phyloP scores from a whole-genome alignment of 352 stramenopile genomes.

The Thalassiosira tumida region DNA sequence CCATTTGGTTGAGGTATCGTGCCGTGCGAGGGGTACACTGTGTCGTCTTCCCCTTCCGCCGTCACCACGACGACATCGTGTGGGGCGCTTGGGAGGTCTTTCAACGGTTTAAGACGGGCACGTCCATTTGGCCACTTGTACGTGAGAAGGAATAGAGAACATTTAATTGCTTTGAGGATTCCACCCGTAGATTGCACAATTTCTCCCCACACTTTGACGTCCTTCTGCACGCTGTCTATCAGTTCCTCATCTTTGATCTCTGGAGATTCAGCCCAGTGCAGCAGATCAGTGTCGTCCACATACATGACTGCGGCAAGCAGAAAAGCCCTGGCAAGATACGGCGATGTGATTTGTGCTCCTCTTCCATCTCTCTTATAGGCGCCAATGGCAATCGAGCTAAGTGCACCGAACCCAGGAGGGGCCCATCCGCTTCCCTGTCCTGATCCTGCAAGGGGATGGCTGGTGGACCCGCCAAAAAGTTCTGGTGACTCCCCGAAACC shows the following conservation, averaged over 20 bases:
- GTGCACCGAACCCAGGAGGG: conserved; percentile 3
- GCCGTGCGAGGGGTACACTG: conserved; percentile 7
- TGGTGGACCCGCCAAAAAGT: conserved; percentile 3
- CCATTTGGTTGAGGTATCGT: conserved; percentile 55
- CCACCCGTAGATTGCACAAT: conserved; percentile 51
- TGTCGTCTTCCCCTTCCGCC: neutral
- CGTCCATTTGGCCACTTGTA: conserved; percentile 49
- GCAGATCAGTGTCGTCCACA: conserved; percentile 32
- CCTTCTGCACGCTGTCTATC: neutral
- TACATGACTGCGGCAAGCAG: conserved; percentile 7
- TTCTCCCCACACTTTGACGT: neutral
- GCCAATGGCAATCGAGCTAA: neutral
- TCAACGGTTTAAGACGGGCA: neutral
- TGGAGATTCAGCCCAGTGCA: neutral
- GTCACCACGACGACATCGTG: neutral
- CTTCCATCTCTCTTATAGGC: conserved; percentile 2
- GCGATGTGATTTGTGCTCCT: neutral
- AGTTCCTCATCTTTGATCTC: neutral
- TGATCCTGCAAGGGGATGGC: neutral
- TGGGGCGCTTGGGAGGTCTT: neutral
- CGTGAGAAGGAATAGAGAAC: conserved; percentile 15
- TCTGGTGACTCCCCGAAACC: neutral
- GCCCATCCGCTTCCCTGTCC: conserved; percentile 18
- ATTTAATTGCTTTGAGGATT: conserved; percentile 49
- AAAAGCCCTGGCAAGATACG: neutral